Base-by-base conservation (phyloP, 2,329 filamentous ascomycete genomes). In the Colletotrichum brevisporum region DNA sequence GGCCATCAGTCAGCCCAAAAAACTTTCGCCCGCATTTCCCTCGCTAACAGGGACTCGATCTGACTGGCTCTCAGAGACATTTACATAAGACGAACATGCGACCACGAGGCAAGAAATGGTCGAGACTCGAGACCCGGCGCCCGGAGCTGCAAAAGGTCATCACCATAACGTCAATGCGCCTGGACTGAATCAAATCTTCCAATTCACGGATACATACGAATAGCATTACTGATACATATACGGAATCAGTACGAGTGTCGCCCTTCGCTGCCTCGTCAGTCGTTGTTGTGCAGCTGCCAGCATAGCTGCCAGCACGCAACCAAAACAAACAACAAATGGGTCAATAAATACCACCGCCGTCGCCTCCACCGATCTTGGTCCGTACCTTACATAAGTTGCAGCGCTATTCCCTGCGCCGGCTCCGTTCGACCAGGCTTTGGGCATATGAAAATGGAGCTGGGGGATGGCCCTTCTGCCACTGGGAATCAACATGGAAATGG, bases 381-480 rank as follows among this genome's bases (percentile, higher is more conserved):
- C 41, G 65, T 68, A 66, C 66, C 66, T 65, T 65, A 59, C 65
- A 65, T 55, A 59, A 51, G 12, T 59, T 69, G 45, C 66, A 56
- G 53, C 62, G 31, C 51, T 13, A 31, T 27, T 18, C 66, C 66
- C 55, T 69, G 45, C 24, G n/a, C 47, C n/a, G 12, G 47, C 21
- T 13, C 26, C 53, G 55, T 65, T 48, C 45, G 61, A 54, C 53
- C 54, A 52, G 43, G 41, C 65, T 51, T 65, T 41, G 9, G 31
- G 31, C 13, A 36, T 59, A 60, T 55, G 31, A 15, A 53, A 24
- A 59, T 53, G 47, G 50, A 41, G 64, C 52, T 57, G 61, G 54
- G 31, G 21, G 16, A 39, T 21, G 31, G 27, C 16, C 12, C 27
- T 53, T 24, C 26, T 39, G 16, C 15, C 27, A 39, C 27, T 39